phyloP scores from a whole-genome alignment of 2,329 filamentous ascomycete genomes.

The Zopfia rhizophila region DNA sequence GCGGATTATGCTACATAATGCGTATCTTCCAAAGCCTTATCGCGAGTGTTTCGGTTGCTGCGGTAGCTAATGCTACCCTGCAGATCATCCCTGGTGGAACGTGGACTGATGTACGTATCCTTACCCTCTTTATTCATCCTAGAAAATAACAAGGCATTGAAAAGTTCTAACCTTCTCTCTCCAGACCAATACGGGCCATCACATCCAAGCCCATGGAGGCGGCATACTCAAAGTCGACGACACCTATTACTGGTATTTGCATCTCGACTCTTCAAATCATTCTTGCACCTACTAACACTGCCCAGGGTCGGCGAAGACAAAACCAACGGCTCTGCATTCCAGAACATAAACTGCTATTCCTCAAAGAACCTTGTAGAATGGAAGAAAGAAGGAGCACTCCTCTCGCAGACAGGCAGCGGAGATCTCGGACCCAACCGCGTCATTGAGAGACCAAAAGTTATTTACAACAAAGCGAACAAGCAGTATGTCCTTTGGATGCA shows the following conservation, averaged over 20 bases:
- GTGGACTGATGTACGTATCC: constrained; percentile 48
- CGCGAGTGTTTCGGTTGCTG: constrained; percentile 27
- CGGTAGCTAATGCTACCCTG: constrained; percentile 39
- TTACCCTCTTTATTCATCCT: no score
- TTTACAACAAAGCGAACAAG: constrained; percentile 71
- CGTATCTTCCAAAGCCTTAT: constrained; percentile 19
- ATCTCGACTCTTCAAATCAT: neutral
- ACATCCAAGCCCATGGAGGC: constrained; percentile 74
- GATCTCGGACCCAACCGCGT: constrained; percentile 71
- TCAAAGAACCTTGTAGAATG: constrained; percentile 72
- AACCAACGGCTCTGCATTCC: constrained; percentile 68
- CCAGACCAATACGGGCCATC: constrained; percentile 58
- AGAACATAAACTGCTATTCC: constrained; percentile 75
- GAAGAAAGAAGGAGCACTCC: constrained; percentile 68
- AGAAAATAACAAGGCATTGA: no score
- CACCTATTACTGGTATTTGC: constrained; percentile 65
- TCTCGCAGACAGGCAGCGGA: constrained; percentile 63
- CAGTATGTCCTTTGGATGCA: constrained; percentile 78
- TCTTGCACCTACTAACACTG: neutral
- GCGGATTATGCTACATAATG: constrained; percentile 29
- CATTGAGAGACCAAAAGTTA: constrained; percentile 74
- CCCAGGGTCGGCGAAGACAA: constrained; percentile 75
- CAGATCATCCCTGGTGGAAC: constrained; percentile 53
- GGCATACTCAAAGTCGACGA: constrained; percentile 69
- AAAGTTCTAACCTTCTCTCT: no score